Conservation (phyloP, 352 stramenopile genomes). For the Pythium scleroteichum region DNA sequence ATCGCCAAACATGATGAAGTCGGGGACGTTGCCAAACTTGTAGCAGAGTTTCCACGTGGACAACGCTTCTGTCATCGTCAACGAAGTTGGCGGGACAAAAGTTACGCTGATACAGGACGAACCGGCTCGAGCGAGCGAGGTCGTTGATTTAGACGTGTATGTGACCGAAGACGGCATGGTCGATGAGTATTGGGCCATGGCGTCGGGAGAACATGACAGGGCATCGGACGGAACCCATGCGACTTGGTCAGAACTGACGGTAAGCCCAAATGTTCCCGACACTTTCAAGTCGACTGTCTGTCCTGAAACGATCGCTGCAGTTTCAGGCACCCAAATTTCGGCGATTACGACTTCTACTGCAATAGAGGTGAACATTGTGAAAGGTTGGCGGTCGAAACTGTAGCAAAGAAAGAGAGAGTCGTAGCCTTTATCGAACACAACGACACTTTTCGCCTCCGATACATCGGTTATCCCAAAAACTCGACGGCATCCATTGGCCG, state of each 20-base stretch:
- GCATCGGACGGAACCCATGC: conserved; percentile 61
- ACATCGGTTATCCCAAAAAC: conserved; percentile 38
- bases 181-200: conserved; percentile 30
- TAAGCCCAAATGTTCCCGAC: conserved; percentile 62
- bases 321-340: conserved; percentile 54
- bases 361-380: conserved; percentile 44
- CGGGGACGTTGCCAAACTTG: conserved; percentile 51
- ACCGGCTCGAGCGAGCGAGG: conserved; percentile 38
- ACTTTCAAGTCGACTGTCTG: conserved; percentile 38
- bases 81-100: conserved; percentile 36
- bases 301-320: conserved; percentile 53
- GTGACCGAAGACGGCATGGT: conserved; percentile 47
- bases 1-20: conserved; percentile 62
- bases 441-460: conserved; percentile 27
- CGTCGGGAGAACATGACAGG: conserved; percentile 36
- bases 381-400: conserved; percentile 62
- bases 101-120: conserved; percentile 35
- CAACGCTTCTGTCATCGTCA: conserved; percentile 21
- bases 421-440: conserved; percentile 40
- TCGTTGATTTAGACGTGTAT: conserved; percentile 31
- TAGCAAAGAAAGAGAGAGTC: conserved; percentile 54
- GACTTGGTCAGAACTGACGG: conserved; percentile 52
- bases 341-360: conserved; percentile 38
- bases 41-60: conserved; percentile 75
- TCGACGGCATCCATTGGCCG: conserved; percentile 31